Conservation (phyloP, 768 basidiomycete species). For the Cystofilobasidium capitatum region DNA sequence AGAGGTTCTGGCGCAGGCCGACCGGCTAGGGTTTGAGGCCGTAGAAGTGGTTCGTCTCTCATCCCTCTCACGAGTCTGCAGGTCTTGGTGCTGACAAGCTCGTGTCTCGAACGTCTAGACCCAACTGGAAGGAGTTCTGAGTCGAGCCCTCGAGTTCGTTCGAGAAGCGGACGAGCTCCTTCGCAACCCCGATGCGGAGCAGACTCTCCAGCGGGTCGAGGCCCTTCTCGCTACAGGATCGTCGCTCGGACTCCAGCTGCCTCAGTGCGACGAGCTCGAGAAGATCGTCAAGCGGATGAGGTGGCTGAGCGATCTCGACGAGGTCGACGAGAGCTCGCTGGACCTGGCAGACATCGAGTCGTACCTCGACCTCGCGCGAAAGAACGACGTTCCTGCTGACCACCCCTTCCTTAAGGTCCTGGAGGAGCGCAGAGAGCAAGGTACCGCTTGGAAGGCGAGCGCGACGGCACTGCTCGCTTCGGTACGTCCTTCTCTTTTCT, state of each 20-base stretch:
- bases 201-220: constrained; percentile 50
- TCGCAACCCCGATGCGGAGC: constrained; percentile 35
- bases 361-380: constrained; percentile 58
- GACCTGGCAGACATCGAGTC: constrained; percentile 69
- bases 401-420: constrained; percentile 59
- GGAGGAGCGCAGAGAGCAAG: constrained; percentile 55
- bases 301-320: constrained; percentile 59
- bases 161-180: constrained; percentile 33
- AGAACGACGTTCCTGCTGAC: constrained; percentile 55
- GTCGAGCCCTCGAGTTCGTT: constrained; percentile 33
- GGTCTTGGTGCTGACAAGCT: neutral
- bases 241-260: constrained; percentile 71
- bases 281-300: constrained; percentile 71
- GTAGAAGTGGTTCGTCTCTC: constrained; percentile 50
- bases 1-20: constrained; percentile 59
- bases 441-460: constrained; percentile 65
- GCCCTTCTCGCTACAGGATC: constrained; percentile 59
- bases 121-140: constrained; percentile 32
- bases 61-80: too few relatives aligned
- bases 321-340: constrained; percentile 57
- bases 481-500: neutral
- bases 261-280: constrained; percentile 67
- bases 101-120: neutral
- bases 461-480: constrained; percentile 52
- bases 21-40: constrained; percentile 71